Evolutionary conservation across 192 early-diverging fungal genomes (phyloP).

Genomic region (Kappamyces sp.): DNA sequence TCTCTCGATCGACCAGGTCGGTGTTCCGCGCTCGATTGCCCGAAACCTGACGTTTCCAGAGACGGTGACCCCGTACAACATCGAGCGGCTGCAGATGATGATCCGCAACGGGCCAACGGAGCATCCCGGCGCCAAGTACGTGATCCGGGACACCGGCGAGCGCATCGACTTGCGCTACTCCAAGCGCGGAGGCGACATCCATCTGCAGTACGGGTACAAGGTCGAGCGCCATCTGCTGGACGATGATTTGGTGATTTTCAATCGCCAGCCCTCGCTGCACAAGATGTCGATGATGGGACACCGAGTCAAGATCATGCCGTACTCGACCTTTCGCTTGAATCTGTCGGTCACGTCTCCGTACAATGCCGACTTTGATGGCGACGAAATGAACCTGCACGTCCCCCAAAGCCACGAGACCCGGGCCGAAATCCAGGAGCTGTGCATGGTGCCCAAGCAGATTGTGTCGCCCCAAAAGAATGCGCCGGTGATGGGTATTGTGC

Average conservation of each 20-base stretch:
- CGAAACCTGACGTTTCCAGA: constrained; percentile 96
- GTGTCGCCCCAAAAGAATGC: constrained; percentile 95
- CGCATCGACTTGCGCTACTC: constrained; percentile 85
- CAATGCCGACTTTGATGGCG: constrained; percentile 99
- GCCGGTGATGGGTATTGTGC: constrained; percentile 99
- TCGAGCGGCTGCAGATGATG: constrained; percentile 76
- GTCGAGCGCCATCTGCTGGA: constrained; percentile 94
- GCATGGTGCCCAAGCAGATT: constrained; percentile 97
- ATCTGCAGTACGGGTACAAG: constrained; percentile 83
- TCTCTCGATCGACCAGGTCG: constrained; percentile 95
- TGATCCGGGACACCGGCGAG: constrained; percentile 90
- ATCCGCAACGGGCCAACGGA: constrained; percentile 86
- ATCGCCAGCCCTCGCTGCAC: constrained; percentile 97
- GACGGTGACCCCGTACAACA: constrained; percentile 94
- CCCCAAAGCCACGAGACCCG: constrained; percentile 95
- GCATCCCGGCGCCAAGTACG: constrained; percentile 96
- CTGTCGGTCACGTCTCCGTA: constrained; percentile 96
- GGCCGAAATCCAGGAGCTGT: constrained; percentile 92
- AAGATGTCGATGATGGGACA: constrained; percentile 99
- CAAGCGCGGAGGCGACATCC: constrained; percentile 77
- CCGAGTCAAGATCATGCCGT: constrained; percentile 93
- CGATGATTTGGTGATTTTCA: constrained; percentile 96
- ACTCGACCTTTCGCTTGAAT: constrained; percentile 97
- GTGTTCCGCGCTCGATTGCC: constrained; percentile 95
- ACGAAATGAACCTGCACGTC: constrained; percentile 99